These are phyloP conservation scores for Calonectria pseudoturangicola DNA, from an alignment of 2,329 filamentous ascomycete genomes.

Conservation along the genomic window DNA sequence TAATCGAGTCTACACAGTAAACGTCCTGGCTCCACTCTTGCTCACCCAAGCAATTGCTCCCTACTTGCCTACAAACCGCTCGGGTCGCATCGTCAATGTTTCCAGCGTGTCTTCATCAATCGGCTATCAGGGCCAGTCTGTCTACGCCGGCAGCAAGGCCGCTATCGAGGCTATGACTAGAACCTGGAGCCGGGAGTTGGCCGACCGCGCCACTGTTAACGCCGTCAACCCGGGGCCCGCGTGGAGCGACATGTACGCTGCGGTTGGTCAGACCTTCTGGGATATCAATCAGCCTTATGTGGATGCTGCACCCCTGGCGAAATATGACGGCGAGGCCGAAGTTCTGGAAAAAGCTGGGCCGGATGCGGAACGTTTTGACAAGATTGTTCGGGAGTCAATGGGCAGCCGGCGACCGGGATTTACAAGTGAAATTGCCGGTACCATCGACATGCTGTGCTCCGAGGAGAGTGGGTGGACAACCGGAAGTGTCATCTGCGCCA, in stretches of 20 bases:
- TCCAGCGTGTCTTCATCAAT: constrained; percentile 73
- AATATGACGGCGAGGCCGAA: constrained; percentile 58
- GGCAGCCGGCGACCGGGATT: constrained; percentile 60
- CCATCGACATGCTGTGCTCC: constrained; percentile 82
- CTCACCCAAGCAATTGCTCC: constrained; percentile 83
- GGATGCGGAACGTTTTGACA: constrained; percentile 59
- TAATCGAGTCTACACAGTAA: constrained; percentile 83
- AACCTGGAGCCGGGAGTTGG: constrained; percentile 75
- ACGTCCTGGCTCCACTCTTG: constrained; percentile 87
- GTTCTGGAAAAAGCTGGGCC: constrained; percentile 56
- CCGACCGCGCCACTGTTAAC: constrained; percentile 72
- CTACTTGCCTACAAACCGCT: constrained; percentile 81
- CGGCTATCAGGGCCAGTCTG: constrained; percentile 72
- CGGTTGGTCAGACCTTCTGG: constrained; percentile 59
- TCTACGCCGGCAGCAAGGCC: constrained; percentile 76
- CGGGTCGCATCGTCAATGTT: constrained; percentile 74
- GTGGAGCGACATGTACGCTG: constrained; percentile 71
- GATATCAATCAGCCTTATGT: constrained; percentile 62
- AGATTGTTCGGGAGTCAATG: constrained; percentile 58
- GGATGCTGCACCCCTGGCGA: constrained; percentile 59
- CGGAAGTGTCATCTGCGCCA: constrained; percentile 82
- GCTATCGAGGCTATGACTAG: constrained; percentile 76
- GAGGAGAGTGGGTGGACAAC: constrained; percentile 81
- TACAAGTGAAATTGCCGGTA: constrained; percentile 77
- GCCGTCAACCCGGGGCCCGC: constrained; percentile 75